A percentile compares a stretch with the other conserved stretches of the same genome.
Conservation (phyloP, 257 asterid species). For the Cinchona pubescens region DNA sequence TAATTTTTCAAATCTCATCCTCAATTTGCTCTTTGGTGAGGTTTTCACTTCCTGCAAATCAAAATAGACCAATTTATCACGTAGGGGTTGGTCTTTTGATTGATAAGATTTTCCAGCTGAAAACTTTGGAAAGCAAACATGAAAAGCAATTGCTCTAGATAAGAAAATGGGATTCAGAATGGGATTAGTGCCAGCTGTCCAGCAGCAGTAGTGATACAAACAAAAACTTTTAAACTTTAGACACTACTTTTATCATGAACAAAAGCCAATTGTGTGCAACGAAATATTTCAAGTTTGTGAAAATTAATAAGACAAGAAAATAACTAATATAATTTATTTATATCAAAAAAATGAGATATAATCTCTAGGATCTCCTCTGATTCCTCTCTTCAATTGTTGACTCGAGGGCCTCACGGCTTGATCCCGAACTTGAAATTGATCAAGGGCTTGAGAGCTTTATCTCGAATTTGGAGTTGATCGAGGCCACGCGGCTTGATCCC, state of each 20-base stretch:
- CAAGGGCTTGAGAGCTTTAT: too few relatives aligned
- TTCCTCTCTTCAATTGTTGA: too few relatives aligned
- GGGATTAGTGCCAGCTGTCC: background rate
- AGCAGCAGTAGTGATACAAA: background rate
- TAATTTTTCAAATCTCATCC: constrained; percentile 77
- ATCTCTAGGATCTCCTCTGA: too few relatives aligned
- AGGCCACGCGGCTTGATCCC: too few relatives aligned
- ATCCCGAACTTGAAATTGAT: too few relatives aligned
- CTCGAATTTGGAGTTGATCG: too few relatives aligned
- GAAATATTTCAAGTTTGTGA: too few relatives aligned
- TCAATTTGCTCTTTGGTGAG: constrained; percentile 84
- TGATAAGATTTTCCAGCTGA: background rate
- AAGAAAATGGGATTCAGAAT: background rate
- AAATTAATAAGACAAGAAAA: too few relatives aligned
- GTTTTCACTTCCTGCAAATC: constrained; percentile 66
- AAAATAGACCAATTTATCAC: background rate
- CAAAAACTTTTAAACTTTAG: background rate
- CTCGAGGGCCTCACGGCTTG: too few relatives aligned
- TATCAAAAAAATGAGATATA: too few relatives aligned
- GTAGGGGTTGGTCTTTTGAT: background rate
- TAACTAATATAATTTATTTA: too few relatives aligned
- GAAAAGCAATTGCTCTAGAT: background rate
- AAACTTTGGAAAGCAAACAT: background rate
- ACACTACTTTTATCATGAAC: background rate
- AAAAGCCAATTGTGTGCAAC: too few relatives aligned